Evolutionary conservation across 768 basidiomycete species (phyloP).

Genomic region (Trametes gibbosa): DNA sequence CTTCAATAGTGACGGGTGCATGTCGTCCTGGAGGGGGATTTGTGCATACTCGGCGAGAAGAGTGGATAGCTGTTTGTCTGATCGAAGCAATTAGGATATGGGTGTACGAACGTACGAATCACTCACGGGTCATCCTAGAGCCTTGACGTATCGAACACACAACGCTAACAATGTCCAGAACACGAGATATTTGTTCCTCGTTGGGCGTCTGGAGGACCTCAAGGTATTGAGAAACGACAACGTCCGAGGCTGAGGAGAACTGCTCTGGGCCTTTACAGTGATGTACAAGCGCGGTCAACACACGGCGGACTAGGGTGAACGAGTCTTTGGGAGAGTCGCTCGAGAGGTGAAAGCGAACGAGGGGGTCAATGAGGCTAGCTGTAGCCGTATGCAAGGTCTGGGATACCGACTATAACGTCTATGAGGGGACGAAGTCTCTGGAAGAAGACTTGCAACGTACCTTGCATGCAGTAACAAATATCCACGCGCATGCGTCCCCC

Average conservation of each 20-base stretch:
- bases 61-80: slow-evolving; percentile 38
- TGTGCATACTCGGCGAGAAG: slow-evolving; percentile 32
- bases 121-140: slow-evolving; percentile 60
- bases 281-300: slow-evolving; percentile 79
- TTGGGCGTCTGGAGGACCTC: slow-evolving; percentile 17
- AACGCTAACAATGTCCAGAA: slow-evolving; percentile 56
- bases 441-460: slow-evolving; percentile 33
- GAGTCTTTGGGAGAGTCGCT: slow-evolving; percentile 40
- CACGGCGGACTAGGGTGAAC: slow-evolving; percentile 61
- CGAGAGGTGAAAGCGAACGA: slow-evolving; percentile 56
- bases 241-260: slow-evolving; percentile 55
- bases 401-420: slow-evolving; percentile 60
- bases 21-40: slow-evolving; percentile 27
- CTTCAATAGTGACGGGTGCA: slow-evolving; percentile 33
- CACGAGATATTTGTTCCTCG: slow-evolving; percentile 45
- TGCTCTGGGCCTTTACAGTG: slow-evolving; percentile 72
- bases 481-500: slow-evolving; percentile 71
- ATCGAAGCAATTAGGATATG: not conserved
- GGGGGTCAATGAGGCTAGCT: slow-evolving; percentile 53
- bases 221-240: slow-evolving; percentile 43
- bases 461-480: slow-evolving; percentile 76
- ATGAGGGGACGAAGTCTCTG: not conserved
- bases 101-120: not conserved
- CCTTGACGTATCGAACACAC: slow-evolving; percentile 68
- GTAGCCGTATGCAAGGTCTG: slow-evolving; percentile 80